Evolutionary conservation across 176 grass and related monocot genomes (phyloP), one percentile per base, ranked within the genome.

Genomic region (Oryza meridionalis): DNA sequence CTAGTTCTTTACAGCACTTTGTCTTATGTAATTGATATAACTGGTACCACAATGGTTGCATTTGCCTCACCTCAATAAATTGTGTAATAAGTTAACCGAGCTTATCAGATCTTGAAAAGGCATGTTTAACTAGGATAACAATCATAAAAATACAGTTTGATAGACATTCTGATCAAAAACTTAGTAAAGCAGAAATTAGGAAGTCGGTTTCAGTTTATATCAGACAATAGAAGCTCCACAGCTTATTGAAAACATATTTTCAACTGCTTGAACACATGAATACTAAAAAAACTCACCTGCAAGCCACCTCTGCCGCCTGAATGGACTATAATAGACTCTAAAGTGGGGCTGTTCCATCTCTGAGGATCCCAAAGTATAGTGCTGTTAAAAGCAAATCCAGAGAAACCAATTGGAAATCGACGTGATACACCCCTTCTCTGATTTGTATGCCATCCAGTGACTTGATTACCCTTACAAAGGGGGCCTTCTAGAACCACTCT

Each of bases 331-430:
- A 92, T 94, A 59, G 92, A 92, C 27, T 82, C 92, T 58, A 78
- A 65, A 40, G 84, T 91, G 32, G 79, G 84, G 49, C 81, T 93
- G 70, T 92, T 85, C 80, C 92, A 97, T 83, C 92, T 91, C 77
- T 92, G 88, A 8, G 94, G 92, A 68, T 97, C 90, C 94, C 94
- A 97, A 22, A 97, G 84, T 77, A 97, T 87, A 77, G 94, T 94
- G 76, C 94, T 94, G 77, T 97, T 94, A 84, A 97, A 97, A 76
- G 94, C 94, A 92, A 97, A 90, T 44, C 92, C 92, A 77, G 94
- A 84, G 73, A 94, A 90, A 59, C 88, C 85, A 69, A 90, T 72
- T 76, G 87, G 94, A 59, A 94, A 94, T 72, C 92, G 91, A 67
- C 90, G 80, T 77, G 83, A 32, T 46, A 86, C 78, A 78, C 79